Evolutionary conservation across 768 basidiomycete species (phyloP).

Genomic region (Phaffia australis): DNA sequence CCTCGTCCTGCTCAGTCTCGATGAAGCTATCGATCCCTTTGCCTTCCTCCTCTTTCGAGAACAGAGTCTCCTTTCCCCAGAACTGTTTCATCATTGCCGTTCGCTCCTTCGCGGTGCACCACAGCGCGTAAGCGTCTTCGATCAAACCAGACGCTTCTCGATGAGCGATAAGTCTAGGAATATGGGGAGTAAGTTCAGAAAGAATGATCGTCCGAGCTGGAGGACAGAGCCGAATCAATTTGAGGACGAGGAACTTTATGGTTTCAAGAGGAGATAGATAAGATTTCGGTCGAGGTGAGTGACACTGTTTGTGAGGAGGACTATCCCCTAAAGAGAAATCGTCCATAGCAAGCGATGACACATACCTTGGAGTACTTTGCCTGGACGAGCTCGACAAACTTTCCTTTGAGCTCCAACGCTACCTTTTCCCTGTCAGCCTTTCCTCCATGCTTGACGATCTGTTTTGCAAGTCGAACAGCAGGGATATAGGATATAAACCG

Average conservation of each 20-base stretch:
- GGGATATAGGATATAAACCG: background rate
- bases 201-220: conserved; percentile 68
- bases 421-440: conserved; percentile 65
- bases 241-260: conserved; percentile 62
- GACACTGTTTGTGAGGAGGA: too few species aligned
- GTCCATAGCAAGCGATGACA: background rate
- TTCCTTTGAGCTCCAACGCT: conserved; percentile 69
- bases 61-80: conserved; percentile 80
- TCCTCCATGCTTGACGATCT: conserved; percentile 67
- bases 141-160: conserved; percentile 72
- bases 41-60: conserved; percentile 39
- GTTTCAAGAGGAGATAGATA: background rate
- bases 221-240: conserved; percentile 50
- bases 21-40: conserved; percentile 54
- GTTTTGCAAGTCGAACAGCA: conserved; percentile 4
- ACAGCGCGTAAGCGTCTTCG: conserved; percentile 79
- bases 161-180: conserved; percentile 69
- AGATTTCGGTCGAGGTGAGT: background rate
- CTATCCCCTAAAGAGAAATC: background rate
- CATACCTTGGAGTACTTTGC: conserved; percentile 81
- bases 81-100: conserved; percentile 71
- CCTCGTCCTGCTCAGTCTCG: conserved; percentile 50
- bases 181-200: conserved; percentile 61
- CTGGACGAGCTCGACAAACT: conserved; percentile 64
- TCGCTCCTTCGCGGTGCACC: conserved; percentile 73